Base-by-base conservation (phyloP, 495 filamentous ascomycete species). In the Chaetomidium leptoderma region DNA sequence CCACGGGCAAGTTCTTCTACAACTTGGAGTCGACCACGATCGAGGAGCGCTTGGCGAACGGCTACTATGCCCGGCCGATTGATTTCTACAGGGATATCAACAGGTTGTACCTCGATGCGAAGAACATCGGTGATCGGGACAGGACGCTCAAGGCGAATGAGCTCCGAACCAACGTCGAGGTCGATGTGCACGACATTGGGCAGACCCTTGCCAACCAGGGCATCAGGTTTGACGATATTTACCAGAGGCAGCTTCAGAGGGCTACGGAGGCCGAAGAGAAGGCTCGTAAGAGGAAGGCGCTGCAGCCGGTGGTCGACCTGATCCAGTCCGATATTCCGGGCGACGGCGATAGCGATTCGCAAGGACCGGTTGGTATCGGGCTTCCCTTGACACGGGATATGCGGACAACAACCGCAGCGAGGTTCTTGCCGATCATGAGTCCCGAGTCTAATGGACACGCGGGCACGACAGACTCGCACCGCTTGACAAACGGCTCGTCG, bases 21-120 rank as follows among this genome's bases (percentile, higher is more conserved):
- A 98, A 98, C 62, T 74, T 97, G 50, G 91, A 97, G 62, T 86
- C 89, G n/a, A 86, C 84, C 4, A 93, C 88, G 7, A 96, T 98
- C 54, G 93, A 98, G 75, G 90, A 93, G 65, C 86, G 93, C 32
- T 78, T 97, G 24, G 90, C 90, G 6, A 96, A 97, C 72, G 93
- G 95, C 19, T 97, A 87, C 70, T 98, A 98, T 72, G 90, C 89
- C 66, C 80, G 90, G 16, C 86, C 91, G 0, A 84, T 82, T 57
- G 91, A 97, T 64, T 98, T 96, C 64, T 72, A 93, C 52, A 82
- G 83, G 30, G 93, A 98, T 67, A 85, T 97, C 62, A 86, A 88
- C 64, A 81, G 84, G 42, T 72, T 98, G 4, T 85, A 85, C 21
- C 90, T 90, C 66, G 93, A 98, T 74, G 86, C 91, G 2, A 86